phyloP scores from a whole-genome alignment of 306 rosid species.

The Rosa lucieae region DNA sequence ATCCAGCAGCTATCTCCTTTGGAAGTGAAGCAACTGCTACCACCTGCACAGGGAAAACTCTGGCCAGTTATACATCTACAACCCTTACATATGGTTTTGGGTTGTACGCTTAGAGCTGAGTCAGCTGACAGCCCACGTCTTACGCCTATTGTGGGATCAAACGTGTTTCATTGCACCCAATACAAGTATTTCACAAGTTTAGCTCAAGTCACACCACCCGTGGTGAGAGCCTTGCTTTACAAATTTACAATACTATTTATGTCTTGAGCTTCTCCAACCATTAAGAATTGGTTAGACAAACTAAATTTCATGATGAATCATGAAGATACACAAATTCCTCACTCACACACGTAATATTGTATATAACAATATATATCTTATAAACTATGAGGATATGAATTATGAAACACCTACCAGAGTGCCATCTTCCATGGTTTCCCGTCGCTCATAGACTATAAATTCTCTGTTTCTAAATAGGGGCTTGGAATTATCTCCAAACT shows the following conservation, averaged over 20 bases:
- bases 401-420: constrained; percentile 53
- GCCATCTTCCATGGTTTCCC: constrained; percentile 92
- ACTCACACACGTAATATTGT: not conserved
- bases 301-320: not conserved
- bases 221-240: not conserved
- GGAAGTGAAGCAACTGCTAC: constrained; percentile 93
- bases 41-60: constrained; percentile 43
- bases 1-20: constrained; percentile 85
- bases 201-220: not conserved
- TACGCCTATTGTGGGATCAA: not conserved
- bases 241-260: not conserved
- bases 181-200: not conserved
- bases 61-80: not conserved
- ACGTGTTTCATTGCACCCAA: not conserved
- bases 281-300: not conserved
- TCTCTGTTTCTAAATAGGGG: constrained; percentile 81
- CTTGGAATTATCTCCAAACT: constrained; percentile 81
- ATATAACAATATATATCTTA: not conserved
- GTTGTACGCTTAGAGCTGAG: not conserved
- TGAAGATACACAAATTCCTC: too few relatives aligned
- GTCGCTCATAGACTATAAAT: constrained; percentile 80
- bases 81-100: not conserved
- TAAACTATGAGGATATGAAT: not conserved
- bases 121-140: not conserved
- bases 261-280: not conserved